phyloP scores from a whole-genome alignment of 495 filamentous ascomycete genomes.

The Neurospora intermedia region DNA sequence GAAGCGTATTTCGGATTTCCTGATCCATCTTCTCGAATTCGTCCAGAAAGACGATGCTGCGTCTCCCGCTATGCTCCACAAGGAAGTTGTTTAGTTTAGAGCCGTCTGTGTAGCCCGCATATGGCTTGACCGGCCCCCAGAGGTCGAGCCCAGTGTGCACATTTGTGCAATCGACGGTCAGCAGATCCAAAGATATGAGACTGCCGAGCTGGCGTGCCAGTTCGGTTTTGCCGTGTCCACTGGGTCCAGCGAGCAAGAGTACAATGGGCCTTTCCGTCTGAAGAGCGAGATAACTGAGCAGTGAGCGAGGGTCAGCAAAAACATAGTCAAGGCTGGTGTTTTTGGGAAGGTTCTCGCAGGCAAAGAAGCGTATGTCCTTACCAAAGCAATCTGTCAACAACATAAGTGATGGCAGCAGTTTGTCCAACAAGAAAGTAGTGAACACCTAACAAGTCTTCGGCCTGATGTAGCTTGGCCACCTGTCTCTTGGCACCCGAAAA shows the following conservation, averaged over 20 bases:
- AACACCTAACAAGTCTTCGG: constrained; percentile 28
- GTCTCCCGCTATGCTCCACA: constrained; percentile 25
- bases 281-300: constrained; percentile 22
- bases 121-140: constrained; percentile 35
- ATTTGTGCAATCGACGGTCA: constrained; percentile 35
- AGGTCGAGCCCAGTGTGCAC: constrained; percentile 30
- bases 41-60: constrained; percentile 44
- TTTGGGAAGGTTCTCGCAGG: neutral
- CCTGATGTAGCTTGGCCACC: constrained; percentile 21
- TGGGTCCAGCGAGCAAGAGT: constrained; percentile 37
- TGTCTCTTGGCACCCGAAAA: constrained; percentile 23
- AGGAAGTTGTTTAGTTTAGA: constrained; percentile 33
- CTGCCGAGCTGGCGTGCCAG: constrained; percentile 33
- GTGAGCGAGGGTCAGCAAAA: neutral
- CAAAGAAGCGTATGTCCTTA: neutral
- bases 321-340: neutral
- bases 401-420: constrained; percentile 21
- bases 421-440: constrained; percentile 40
- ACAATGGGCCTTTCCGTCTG: constrained; percentile 23
- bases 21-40: constrained; percentile 47
- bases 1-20: constrained; percentile 30
- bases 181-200: constrained; percentile 31
- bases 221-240: constrained; percentile 45
- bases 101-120: neutral
- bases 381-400: constrained; percentile 15